Base-by-base conservation (phyloP, 192 early-diverging fungal genomes). In the Linnemannia hyalina region DNA sequence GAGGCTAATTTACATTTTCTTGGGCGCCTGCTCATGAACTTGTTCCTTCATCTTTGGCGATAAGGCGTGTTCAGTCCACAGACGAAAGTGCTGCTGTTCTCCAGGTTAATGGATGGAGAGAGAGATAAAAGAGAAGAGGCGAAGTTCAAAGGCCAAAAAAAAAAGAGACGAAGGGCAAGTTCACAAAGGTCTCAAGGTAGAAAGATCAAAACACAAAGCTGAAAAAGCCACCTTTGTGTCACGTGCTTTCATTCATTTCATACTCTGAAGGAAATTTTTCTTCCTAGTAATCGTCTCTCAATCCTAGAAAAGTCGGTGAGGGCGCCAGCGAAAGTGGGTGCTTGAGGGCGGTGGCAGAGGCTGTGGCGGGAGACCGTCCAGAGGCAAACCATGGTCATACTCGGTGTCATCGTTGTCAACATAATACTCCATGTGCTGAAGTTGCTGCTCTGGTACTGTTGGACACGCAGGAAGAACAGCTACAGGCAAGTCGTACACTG, bases 1-100 rank as follows among this genome's bases (percentile, higher is more conserved):
- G 41, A 20, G 44, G 23, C 44, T 35, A 20, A 84, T 88, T 89
- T 94, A 95, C 95, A 96, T 94, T 91, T 94, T 92, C 89, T 95
- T 96, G 41, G 88, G 88, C 29, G 88, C 88, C 78, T 83, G 82
- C 73, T 92, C 92, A 73, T 92, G 88, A 71, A 95, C 95, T 77
- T 94, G 95, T 75, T 96, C 95, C 91, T 96, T 96, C 95, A 96
- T 96, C 52, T 60, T 81, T n/a, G 38, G 80, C 68, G 68, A 75
- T 41, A 29, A 32, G 38, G 63, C 40, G 32, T n/a, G 38, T 72
- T 69, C 36, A 38, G 73, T 81, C 79, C 79, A 75, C 52, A 57
- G 38, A 32, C 29, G 52, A 55, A 29, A 23, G 29, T 10, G 42
- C 23, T 36, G 36, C 4, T 40, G n/a, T 38, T 38, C n/a, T 49